Conservation (phyloP, 768 basidiomycete genomes). For the Dendrothele bispora region DNA sequence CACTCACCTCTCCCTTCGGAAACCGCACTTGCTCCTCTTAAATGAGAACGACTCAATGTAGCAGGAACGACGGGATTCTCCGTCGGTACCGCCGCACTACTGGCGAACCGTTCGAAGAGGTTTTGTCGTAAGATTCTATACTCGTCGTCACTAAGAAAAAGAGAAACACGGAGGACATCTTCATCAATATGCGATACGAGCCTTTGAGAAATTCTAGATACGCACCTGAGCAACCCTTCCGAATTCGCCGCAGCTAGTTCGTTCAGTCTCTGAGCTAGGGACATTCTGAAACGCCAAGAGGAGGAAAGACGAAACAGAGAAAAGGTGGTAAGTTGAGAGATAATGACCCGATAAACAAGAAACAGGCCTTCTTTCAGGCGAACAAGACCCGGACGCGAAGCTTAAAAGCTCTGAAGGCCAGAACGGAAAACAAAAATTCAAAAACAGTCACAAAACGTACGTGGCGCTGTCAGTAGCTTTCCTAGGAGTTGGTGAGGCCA, state of each 20-base stretch:
- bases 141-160: slow-evolving; percentile 68
- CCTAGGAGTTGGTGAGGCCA: slow-evolving; percentile 21
- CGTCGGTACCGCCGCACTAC: slow-evolving; percentile 53
- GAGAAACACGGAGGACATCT: neutral
- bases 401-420: neutral
- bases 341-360: too few species aligned
- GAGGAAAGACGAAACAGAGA: slow-evolving; percentile 9
- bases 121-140: slow-evolving; percentile 83
- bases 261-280: slow-evolving; percentile 77
- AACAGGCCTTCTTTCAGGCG: too few species aligned
- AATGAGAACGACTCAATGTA: slow-evolving; percentile 29
- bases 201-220: slow-evolving; percentile 9
- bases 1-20: slow-evolving; percentile 35
- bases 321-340: too few species aligned
- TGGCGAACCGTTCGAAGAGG: slow-evolving; percentile 78
- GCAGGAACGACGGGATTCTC: slow-evolving; percentile 66
- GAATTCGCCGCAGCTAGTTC: slow-evolving; percentile 80
- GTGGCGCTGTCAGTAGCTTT: slow-evolving; percentile 50
- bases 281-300: slow-evolving; percentile 44
- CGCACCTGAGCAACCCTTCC: slow-evolving; percentile 76
- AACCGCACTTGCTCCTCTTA: slow-evolving; percentile 21
- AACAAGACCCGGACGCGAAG: too few species aligned
- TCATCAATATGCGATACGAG: neutral
- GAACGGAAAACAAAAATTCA: neutral
- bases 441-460: slow-evolving; percentile 35